Evolutionary conservation across 75 land plant genomes (phyloP), one percentile per base, ranked within the genome.

Genomic region (Isoetes taiwanensis): DNA sequence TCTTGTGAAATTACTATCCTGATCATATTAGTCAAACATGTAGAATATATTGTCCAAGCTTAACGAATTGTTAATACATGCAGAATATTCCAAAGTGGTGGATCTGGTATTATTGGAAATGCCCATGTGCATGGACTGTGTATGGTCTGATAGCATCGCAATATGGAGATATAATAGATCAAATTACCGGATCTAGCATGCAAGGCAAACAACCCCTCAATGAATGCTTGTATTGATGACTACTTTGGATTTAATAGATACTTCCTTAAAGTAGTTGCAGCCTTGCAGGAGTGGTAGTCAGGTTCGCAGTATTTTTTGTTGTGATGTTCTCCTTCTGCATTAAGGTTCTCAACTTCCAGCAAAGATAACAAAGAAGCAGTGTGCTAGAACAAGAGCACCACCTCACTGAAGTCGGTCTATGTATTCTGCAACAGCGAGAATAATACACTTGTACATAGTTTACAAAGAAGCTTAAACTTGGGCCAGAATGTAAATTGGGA

Each of bases 311-410:
- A 23, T 26, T 73, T 23, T 80, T 77, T 46, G 48, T 64, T 58
- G 43, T 39, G n/a, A n/a, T 80, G 53, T 80, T 77, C 34, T 59
- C 65, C 1, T 33, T 57, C 30, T 56, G 66, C 52, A 73, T 80
- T 35, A 80, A 73, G 40, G 35, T 28, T 27, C 62, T 80, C 27
- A 80, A 80, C 58, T 80, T 73, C 68, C 80, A 77, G 37, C 55
- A 38, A 1, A 30, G 63, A 14, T 61, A n/a, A 52, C n/a, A n/a
- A n/a, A n/a, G n/a, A n/a, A n/a, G n/a, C n/a, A n/a, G n/a, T n/a
- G n/a, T n/a, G n/a, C n/a, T n/a, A n/a, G n/a, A n/a, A n/a, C n/a
- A n/a, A n/a, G n/a, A n/a, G n/a, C n/a, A n/a, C n/a, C n/a, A n/a
- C n/a, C n/a, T n/a, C n/a, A n/a, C n/a, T n/a, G n/a, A n/a, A n/a